Conservation (phyloP, 2,329 filamentous ascomycete genomes). For the Hymenoscyphus salicellus region DNA sequence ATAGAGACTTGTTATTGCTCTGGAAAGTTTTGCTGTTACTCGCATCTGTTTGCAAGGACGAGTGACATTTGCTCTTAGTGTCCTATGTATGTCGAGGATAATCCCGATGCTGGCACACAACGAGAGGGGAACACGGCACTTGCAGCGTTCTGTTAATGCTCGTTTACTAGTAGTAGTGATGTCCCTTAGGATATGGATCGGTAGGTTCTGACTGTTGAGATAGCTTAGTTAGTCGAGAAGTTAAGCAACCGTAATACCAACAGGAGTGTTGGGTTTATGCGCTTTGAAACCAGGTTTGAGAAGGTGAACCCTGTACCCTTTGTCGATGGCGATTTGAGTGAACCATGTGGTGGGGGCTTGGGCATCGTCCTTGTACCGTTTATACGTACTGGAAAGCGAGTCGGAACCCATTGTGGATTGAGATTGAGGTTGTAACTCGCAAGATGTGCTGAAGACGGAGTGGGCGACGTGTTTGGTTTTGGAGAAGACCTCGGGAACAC, state of each 20-base stretch:
- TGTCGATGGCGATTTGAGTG: too few relatives aligned
- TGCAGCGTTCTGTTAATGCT: not conserved
- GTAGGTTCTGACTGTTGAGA: not conserved
- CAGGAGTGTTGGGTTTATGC: not conserved
- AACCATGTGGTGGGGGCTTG: too few relatives aligned
- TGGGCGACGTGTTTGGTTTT: too few relatives aligned
- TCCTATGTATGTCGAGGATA: not conserved
- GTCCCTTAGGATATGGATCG: not conserved
- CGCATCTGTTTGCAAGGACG: not conserved
- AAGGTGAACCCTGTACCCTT: not conserved
- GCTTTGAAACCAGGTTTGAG: too few relatives aligned
- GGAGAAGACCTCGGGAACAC: too few relatives aligned
- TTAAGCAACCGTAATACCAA: not conserved
- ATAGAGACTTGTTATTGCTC: not conserved
- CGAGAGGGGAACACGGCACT: not conserved
- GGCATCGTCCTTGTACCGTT: too few relatives aligned
- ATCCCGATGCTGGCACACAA: slow-evolving; percentile 3
- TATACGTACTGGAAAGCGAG: too few relatives aligned
- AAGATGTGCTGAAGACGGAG: too few relatives aligned
- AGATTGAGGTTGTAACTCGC: too few relatives aligned
- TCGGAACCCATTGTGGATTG: too few relatives aligned
- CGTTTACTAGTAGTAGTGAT: not conserved
- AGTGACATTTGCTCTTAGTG: not conserved
- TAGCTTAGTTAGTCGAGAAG: not conserved
- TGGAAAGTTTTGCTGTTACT: not conserved